phyloP scores from a whole-genome alignment of 108 stramenopile genomes.

The Schizochytrium sp. region DNA sequence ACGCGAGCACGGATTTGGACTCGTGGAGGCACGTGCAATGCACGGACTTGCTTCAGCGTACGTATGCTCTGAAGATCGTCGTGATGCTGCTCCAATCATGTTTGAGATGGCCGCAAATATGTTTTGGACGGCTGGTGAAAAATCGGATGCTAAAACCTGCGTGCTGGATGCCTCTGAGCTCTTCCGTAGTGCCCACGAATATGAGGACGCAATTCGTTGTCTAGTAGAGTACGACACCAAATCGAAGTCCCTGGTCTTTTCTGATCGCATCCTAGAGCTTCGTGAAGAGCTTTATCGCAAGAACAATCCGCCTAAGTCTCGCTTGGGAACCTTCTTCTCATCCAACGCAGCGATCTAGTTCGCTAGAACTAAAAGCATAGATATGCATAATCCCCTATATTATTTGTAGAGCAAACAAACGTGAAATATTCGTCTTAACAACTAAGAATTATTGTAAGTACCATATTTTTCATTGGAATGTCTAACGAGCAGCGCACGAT shows the following conservation, averaged over 20 bases:
- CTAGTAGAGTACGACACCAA: slow-evolving; percentile 57
- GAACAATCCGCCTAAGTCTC: slow-evolving; percentile 30
- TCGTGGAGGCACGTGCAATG: slow-evolving; percentile 58
- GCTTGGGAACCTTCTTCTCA: slow-evolving; percentile 13
- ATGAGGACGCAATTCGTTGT: slow-evolving; percentile 54
- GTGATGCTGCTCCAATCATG: slow-evolving; percentile 57
- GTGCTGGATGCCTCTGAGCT: slow-evolving; percentile 54
- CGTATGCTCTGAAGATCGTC: slow-evolving; percentile 28
- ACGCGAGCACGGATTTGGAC: slow-evolving; percentile 15
- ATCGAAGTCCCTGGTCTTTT: slow-evolving; percentile 22
- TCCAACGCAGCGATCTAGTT: background rate
- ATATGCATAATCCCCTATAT: too few relatives aligned
- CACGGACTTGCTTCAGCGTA: slow-evolving; percentile 50
- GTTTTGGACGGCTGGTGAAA: slow-evolving; percentile 34
- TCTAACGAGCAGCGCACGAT: background rate
- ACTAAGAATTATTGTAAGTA: background rate
- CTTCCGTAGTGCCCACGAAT: background rate
- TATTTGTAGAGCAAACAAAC: too few relatives aligned
- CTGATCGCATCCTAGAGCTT: background rate
- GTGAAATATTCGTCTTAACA: too few relatives aligned
- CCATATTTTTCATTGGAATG: background rate
- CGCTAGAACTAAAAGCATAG: too few relatives aligned
- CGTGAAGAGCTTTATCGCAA: slow-evolving; percentile 8
- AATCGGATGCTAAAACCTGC: slow-evolving; percentile 35
- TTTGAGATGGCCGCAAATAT: slow-evolving; percentile 35